Base-by-base conservation (phyloP, 1,284 basidiomycete species). In the Amylostereum areolatum region DNA sequence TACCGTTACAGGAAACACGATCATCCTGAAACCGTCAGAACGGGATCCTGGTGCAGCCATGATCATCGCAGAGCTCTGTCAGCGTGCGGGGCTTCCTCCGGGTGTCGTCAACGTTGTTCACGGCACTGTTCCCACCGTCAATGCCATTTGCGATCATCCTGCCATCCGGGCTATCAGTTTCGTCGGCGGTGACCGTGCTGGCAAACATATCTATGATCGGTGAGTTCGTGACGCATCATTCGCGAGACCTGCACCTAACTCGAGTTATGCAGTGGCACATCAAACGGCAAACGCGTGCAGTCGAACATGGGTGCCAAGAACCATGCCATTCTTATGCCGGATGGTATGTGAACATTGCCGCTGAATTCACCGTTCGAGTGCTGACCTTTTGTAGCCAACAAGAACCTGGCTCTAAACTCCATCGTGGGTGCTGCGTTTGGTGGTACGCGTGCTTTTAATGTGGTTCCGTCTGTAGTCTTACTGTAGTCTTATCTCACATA, bases 241-340 rank as follows among this genome's bases (percentile, higher is more conserved):
- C 35, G 47, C 25, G 8, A 49, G 46, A 33, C 9, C 18, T 41
- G 18, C 24, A 29, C 33, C 55, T 55, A 45, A 48, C 24, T 39
- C 43, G 28, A 35, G 50, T 45, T 12, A 37, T 29, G 29, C 53
- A 90, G 90, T 49, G 92, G 86, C 11, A 89, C 87, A 1, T 74
- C 76, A 57, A 86, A 89, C 57, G 94, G 96, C 47, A 99, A 99
- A 68, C 83, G 96, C 12, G 95, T 97, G 1, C 64, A 84, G 79
- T 89, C 91, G 32, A 98, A 98, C 64, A 69, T 98, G 65, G 96
- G 95, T 30, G 96, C 96, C 35, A 99, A 99, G 75, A 99, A 97
- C 64, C 95, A 97, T 66, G 91, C 85, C 45, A 83, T 98, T 45
- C 67, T 98, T 57, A 94, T 97, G 90, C 92, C 94, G 29, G 96